Base-by-base conservation (phyloP, 805 yeast genomes). In the Cyberlindnera samutprakarnensis region DNA sequence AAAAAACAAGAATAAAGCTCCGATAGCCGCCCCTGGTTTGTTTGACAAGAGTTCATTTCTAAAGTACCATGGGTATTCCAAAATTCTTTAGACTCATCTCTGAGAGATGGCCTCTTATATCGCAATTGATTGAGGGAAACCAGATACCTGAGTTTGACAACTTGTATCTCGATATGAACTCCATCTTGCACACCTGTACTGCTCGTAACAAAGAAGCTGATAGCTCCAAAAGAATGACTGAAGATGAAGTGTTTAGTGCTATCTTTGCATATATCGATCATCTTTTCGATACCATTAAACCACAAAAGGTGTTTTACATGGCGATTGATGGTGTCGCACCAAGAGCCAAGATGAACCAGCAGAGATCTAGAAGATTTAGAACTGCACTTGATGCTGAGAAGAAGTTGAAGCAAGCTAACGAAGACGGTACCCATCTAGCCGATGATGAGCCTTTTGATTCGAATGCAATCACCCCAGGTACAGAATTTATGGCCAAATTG, bases 291-390 rank as follows among this genome's bases (percentile, higher is more conserved):
- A 75, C 86, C 17, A 87, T 92, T 43, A 76, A 78, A 54, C 99
- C 99, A 7, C 69, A 82, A 47, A 72, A 85, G 53, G 74, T 80
- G 11, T 84, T 90, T 46, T 88, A 81, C 54, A 87, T 90, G 95
- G 97, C 98, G 4, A 84, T 90, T 48, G 98, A 90, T 62, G 98
- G 98, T 54, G 97, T 90, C 31, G 98, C 98, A 0, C 98, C 98
- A 25, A 68, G 98, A 55, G 98, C 98, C 9, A 90, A 90, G 54
- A 88, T 90, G 96, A 90, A 90, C 55, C 97, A 90, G 59, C 98
- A 90, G 59, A 75, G 98, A 61, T 77, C 96, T 1, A 78, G 98
- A 67, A 76, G 98, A 62, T 90, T 90, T 58, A 70, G 96, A 58
- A 78, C 95, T 19, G 97, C 96, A 1, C 70, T 77, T 47, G 97